Percentiles rank a stretch among this genome's conserved stretches.
Evolutionary conservation across 129 eudicot species (phyloP).

Genomic region (Kitagawia praeruptora): DNA sequence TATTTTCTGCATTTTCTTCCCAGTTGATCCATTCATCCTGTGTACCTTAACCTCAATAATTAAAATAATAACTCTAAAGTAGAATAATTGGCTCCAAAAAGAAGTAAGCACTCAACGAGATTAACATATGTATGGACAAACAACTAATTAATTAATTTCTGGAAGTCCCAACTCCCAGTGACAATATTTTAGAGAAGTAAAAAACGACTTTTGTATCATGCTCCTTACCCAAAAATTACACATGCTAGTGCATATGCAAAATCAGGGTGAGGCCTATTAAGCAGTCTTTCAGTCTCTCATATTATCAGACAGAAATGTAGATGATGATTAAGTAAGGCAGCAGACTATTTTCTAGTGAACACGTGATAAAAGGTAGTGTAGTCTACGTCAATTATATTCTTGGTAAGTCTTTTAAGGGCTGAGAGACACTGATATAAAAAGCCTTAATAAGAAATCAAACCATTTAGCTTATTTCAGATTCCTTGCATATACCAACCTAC

Average conservation of each 20-base stretch:
- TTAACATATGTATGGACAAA: conserved; percentile 1
- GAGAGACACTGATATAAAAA: not conserved
- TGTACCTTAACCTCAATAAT: conserved; percentile 24
- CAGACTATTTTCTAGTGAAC: not conserved
- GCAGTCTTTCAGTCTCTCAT: not conserved
- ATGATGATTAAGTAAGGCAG: not conserved
- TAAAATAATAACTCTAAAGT: conserved; percentile 16
- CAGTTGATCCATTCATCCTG: conserved; percentile 79
- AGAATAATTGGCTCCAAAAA: not conserved
- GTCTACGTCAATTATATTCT: not conserved
- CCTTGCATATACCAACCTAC: not conserved
- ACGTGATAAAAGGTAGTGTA: not conserved
- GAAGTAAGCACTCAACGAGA: not conserved
- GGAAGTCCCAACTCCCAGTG: not conserved
- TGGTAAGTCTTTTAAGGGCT: not conserved
- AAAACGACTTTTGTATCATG: not conserved
- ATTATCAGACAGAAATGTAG: not conserved
- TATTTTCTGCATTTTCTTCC: conserved; percentile 57
- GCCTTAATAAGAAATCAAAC: not conserved
- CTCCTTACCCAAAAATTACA: not conserved
- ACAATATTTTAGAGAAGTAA: not conserved
- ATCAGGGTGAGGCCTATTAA: not conserved
- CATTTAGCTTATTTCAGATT: not conserved
- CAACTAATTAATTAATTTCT: not conserved
- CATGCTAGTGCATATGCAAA: not conserved